These are phyloP conservation scores for Vaccinium corymbosum DNA, from an alignment of 148 eudicot genomes.

Conservation along the genomic window DNA sequence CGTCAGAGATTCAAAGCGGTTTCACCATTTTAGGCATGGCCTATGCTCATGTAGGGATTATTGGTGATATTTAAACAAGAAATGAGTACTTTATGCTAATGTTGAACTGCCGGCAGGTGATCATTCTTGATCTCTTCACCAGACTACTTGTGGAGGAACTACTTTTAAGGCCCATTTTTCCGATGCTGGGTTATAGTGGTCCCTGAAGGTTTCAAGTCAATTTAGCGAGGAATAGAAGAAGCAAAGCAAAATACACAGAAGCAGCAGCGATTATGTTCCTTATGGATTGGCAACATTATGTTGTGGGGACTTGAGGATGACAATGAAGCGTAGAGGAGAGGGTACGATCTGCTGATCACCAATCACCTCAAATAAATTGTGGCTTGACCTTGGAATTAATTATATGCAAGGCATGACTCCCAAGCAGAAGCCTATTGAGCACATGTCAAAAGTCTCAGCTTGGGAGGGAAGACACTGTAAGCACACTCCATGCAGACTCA, in stretches of 20 bases:
- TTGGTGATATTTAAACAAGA: conserved; percentile 36
- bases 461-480: background rate
- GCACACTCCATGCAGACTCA: background rate
- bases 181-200: background rate
- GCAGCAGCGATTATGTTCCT: background rate
- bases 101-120: background rate
- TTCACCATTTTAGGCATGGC: conserved; percentile 64
- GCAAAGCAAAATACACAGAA: background rate
- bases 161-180: background rate
- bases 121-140: background rate
- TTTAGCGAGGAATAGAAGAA: background rate
- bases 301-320: background rate
- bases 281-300: background rate
- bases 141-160: background rate
- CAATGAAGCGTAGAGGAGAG: conserved; percentile 1
- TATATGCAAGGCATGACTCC: background rate
- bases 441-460: background rate
- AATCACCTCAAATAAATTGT: background rate
- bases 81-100: background rate
- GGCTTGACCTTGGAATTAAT: background rate
- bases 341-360: background rate
- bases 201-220: background rate
- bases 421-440: background rate
- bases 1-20: conserved; percentile 70
- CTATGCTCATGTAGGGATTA: conserved; percentile 67